Base-by-base conservation (phyloP, 1,139 yeast genomes). In the Pichia sp. region DNA sequence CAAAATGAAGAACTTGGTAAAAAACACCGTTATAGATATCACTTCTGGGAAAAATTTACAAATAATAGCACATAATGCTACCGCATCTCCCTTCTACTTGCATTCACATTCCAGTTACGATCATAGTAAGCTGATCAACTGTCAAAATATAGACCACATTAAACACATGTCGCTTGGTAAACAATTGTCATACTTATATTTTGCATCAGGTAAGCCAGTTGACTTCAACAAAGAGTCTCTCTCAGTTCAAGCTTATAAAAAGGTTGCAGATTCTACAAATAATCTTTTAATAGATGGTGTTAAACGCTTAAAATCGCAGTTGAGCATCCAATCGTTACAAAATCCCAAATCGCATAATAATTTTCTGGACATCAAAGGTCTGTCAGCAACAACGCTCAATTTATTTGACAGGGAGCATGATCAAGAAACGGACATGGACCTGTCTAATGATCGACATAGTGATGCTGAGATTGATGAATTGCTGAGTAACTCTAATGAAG, bases 11-110 rank as follows among this genome's bases (percentile, higher is more conserved):
- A 63, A 64, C 30, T 49, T 67, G 44, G 69, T 70, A 23, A 69
- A 69, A 54, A 67, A 64, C 48, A 70, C 72, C 3, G 68, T 70
- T 30, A 65, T 64, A 48, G 73, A 70, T 51, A 62, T 70, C 23
- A 65, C 68, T 11, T 63, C 71, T 1, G 71, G 70, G 10, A 67
- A 66, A 54, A 67, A 71, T 8, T 53, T 66, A 6, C 65, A 65
- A 38, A 62, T 60, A 6, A 50, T 66, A 36, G 60, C 61, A 36
- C 57, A 56, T n/a, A 65, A 65, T 50, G 59, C 58, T 16, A 45
- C 60, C 13, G 59, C 63, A 1, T 57, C 64, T 2, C 65, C 68
- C 0, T 52, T 59, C 30, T 52, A 49, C 38, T 57, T 62, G 19
- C 54, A 51, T 16, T 48, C 54, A 2, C 46, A 51, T 2, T 55